Base-by-base conservation (phyloP, 176 grass and related monocot genomes). In the Secale cereale region DNA sequence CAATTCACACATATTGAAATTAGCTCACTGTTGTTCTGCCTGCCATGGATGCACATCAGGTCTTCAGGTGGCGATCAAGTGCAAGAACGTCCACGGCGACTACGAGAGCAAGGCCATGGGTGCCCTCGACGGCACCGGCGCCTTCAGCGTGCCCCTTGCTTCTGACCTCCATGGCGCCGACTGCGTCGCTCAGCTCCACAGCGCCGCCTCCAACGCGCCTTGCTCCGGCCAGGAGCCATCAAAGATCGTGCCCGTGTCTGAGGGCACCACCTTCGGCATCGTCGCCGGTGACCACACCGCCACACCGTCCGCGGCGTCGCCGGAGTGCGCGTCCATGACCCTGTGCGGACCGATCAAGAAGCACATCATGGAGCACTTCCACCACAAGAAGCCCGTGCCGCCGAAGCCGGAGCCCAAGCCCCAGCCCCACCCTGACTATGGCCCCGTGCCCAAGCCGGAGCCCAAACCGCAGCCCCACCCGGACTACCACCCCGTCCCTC, bases 141-240 rank as follows among this genome's bases (percentile, higher is more conserved):
- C 81, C 2, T 88, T 88, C 65, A 73, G 56, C 31, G 41, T 88
- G 13, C 81, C 86, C 7, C 40, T 88, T 17, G 15, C 65, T 1
- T 12, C 32, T 6, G 66, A 88, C 32, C 81, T 73, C 1, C 35
- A 76, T 0, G 35, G 48, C 13, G 81, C 39, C 25, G 81, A 84
- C 57, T 88, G 87, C 65, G 8, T 79, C 8, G 87, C 81, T 0
- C 81, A 88, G 25, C 87, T 88, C 30, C 81, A 84, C 25, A 84
- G 9, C 10, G 23, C 57, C 0, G 74, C 66, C 2, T 74, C 32
- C 60, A 79, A 83, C 19, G 7, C 3, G 25, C 75, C 87, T 2
- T 88, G 87, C 57, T 8, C 41, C 0, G 66, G 87, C 0, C 87
- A 88, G 66, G 81, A 88, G 57, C 86, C 81, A 0, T 88, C 86